phyloP scores from a whole-genome alignment of 2,329 filamentous ascomycete genomes.

The Fusarium hainanense region DNA sequence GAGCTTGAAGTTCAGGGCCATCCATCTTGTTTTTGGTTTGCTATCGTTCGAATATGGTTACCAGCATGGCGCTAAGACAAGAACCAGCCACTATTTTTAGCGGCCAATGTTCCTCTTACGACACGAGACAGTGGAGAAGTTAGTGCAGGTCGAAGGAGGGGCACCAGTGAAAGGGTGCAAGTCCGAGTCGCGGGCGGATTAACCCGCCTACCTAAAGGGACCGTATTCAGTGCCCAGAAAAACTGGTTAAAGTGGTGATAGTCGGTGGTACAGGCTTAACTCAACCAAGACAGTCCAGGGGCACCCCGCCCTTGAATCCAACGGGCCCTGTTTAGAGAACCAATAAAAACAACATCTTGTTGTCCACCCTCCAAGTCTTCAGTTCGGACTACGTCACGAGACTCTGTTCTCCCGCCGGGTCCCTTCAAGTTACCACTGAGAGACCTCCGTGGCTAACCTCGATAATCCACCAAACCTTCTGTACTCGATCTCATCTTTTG shows the following conservation, averaged over 20 bases:
- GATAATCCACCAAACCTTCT: slow-evolving; percentile 35
- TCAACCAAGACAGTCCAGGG: slow-evolving; percentile 31
- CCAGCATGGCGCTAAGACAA: slow-evolving; percentile 17
- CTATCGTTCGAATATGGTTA: not conserved
- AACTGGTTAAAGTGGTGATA: slow-evolving; percentile 26
- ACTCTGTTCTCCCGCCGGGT: slow-evolving; percentile 35
- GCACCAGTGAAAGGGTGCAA: slow-evolving; percentile 9
- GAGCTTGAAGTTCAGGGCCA: not conserved
- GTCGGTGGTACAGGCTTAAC: slow-evolving; percentile 25
- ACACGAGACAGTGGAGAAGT: slow-evolving; percentile 7
- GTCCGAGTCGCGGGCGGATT: slow-evolving; percentile 20
- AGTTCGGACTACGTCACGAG: slow-evolving; percentile 46
- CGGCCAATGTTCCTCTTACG: slow-evolving; percentile 4
- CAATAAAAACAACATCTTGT: slow-evolving; percentile 21
- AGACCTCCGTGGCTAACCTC: slow-evolving; percentile 35
- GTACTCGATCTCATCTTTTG: slow-evolving; percentile 17
- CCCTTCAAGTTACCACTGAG: slow-evolving; percentile 20
- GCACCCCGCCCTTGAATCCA: slow-evolving; percentile 40
- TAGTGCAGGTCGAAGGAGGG: slow-evolving; percentile 15
- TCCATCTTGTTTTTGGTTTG: not conserved
- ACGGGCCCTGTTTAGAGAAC: slow-evolving; percentile 28
- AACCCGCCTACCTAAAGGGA: slow-evolving; percentile 18
- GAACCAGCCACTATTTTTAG: slow-evolving; percentile 30
- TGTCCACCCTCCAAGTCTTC: slow-evolving; percentile 28
- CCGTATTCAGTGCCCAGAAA: slow-evolving; percentile 16